Evolutionary conservation across 208 protist species (phyloP).

Genomic region (Acanthamoeba polyphaga): DNA sequence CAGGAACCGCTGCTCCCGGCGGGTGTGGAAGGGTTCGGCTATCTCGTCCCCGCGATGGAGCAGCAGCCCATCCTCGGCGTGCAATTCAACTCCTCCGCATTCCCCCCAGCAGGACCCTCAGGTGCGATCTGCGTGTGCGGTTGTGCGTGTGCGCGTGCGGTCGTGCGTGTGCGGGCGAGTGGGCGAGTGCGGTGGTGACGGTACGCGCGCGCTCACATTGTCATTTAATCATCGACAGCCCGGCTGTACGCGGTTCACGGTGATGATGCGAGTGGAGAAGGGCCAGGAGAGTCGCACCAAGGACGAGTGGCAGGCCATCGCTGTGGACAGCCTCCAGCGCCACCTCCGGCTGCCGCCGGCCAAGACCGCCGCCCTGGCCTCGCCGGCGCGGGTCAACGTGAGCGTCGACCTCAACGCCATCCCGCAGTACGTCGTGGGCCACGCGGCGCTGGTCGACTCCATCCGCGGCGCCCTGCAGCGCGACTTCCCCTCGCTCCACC

Average conservation of each 20-base stretch:
- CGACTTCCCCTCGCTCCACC: not conserved
- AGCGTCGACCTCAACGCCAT: constrained; percentile 38
- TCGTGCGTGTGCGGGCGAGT: not conserved
- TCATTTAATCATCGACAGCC: not conserved
- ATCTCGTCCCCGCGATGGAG: constrained; percentile 24
- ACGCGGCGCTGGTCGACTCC: not conserved
- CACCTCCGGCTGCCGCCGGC: not conserved
- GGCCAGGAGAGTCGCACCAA: constrained; percentile 3
- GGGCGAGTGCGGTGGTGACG: not conserved
- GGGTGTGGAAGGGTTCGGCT: constrained; percentile 34
- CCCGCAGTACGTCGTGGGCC: constrained; percentile 43
- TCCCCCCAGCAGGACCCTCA: constrained; percentile 35
- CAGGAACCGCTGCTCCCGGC: constrained; percentile 2
- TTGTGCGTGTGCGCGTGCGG: not conserved
- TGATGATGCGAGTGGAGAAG: constrained; percentile 24
- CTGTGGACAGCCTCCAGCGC: not conserved
- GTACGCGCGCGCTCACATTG: not conserved
- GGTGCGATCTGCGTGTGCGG: not conserved
- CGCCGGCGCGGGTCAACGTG: constrained; percentile 1
- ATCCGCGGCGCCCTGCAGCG: not conserved
- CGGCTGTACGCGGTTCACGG: constrained; percentile 31
- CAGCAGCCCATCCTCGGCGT: constrained; percentile 49
- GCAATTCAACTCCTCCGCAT: constrained; percentile 31
- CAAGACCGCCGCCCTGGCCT: not conserved
- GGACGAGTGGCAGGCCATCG: constrained; percentile 21